Percentiles rank a stretch among this genome's conserved stretches.
Conservation (phyloP, 257 asterid genomes). For the Schizonepeta tenuifolia region DNA sequence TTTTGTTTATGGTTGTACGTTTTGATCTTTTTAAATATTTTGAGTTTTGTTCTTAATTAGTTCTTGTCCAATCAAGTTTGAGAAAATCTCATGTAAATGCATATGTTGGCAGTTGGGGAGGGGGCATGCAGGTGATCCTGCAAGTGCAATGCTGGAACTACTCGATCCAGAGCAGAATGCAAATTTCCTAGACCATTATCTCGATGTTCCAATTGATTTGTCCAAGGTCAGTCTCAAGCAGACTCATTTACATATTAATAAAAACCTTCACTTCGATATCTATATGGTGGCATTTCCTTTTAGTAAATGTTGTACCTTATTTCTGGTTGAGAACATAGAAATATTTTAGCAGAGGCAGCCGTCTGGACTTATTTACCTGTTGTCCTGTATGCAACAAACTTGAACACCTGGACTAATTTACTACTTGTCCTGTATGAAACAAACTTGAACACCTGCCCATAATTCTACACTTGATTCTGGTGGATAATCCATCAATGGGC, state of each 20-base stretch:
- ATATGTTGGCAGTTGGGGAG: conserved; percentile 83
- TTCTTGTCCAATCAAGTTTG: conserved; percentile 23
- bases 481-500: not conserved
- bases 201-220: conserved; percentile 95
- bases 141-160: conserved; percentile 99
- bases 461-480: not conserved
- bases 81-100: conserved; percentile 32
- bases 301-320: conserved; percentile 2
- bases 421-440: not conserved
- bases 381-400: too few relatives aligned
- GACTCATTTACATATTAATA: conserved; percentile 6
- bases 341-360: not conserved
- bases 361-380: too few relatives aligned
- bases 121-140: conserved; percentile 99
- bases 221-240: conserved; percentile 76
- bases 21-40: not conserved
- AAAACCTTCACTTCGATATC: conserved; percentile 18
- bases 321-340: conserved; percentile 6
- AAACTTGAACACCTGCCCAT: not conserved
- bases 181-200: conserved; percentile 97
- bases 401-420: too few relatives aligned
- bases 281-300: conserved; percentile 10
- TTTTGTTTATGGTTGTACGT: conserved; percentile 15
- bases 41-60: conserved; percentile 13
- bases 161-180: conserved; percentile 99